Evolutionary conservation across 2,329 filamentous ascomycete species (phyloP), one percentile per base, ranked within the genome.

Genomic region (Cladophialophora bantiana): DNA sequence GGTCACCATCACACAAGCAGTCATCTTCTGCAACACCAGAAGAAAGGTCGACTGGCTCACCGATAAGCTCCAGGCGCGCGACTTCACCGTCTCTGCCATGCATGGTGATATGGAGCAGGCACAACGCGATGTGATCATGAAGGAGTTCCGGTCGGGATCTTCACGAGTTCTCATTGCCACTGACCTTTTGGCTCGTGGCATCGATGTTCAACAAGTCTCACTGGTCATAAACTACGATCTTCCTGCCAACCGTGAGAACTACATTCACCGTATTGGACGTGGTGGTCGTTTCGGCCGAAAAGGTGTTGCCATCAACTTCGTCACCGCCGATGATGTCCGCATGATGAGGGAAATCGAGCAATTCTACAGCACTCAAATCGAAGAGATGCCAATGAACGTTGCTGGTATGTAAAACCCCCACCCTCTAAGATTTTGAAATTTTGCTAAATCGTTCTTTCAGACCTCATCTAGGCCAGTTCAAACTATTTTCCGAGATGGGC

Each of bases 1-100:
- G 64, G 91, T 99, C 79, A 99, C 95, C 80, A 99, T 98, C 78
- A 99, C 95, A 76, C 95, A 99, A 84, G 95, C 95, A 68, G 95
- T 99, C 83, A 99, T 99, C 85, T 99, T 99, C 92, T 99, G 95
- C 90, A 99, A 99, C 90, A 99, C 95, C 80, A 92, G 95, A 82
- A 91, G 94, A 88, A 99, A 99, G 94, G 95, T 99, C 78, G 95
- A 99, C 86, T 99, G 95, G 95, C 91, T 99, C 76, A 98, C 95
- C 75, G 94, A 98, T 85, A 98, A 98, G 90, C 93, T 99, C 81
- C 96, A 93, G 77, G 91, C 92, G 77, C 93, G 93, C 86, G 94
- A 99, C 85, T 99, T 99, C 87, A 98, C 95, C 71, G 95, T 99
- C 81, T 97, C 94, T 45, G 94, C 94, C 84, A 98, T 99, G 95